phyloP scores from a whole-genome alignment of 169 alveolate genomes.

The Eimeria necatrix region DNA sequence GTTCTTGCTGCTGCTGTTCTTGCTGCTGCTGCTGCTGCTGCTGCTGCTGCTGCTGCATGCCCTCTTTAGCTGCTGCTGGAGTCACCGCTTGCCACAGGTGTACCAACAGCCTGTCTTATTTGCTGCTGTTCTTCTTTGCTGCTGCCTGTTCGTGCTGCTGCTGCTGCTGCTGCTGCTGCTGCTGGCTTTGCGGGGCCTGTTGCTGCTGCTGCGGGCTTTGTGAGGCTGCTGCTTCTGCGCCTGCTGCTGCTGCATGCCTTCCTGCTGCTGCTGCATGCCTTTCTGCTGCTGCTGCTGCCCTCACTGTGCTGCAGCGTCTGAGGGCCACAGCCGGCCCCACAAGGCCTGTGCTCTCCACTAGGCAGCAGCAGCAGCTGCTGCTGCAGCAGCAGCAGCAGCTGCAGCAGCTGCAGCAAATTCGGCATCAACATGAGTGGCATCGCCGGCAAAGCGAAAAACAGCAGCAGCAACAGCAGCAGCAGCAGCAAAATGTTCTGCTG shows the following conservation, averaged over 20 bases:
- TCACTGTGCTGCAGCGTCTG: neutral
- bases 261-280: neutral
- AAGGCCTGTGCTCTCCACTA: neutral
- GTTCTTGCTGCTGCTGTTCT: neutral
- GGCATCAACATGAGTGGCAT: neutral
- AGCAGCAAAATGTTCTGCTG: neutral
- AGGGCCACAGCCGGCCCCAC: neutral
- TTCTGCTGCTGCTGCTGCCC: neutral
- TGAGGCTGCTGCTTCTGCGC: neutral
- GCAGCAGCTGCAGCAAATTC: neutral
- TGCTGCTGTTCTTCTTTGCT: too few relatives aligned
- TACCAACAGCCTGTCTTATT: too few relatives aligned
- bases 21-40: too few relatives aligned
- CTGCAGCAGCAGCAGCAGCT: neutral
- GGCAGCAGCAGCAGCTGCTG: neutral
- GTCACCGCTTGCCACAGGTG: too few relatives aligned
- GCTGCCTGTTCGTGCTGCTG: neutral
- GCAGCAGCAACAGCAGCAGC: neutral
- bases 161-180: slow-evolving; percentile 15
- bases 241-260: neutral
- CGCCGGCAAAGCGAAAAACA: neutral
- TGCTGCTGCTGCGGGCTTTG: neutral
- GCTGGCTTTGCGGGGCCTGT: neutral
- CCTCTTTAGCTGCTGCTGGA: too few relatives aligned
- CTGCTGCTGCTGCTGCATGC: too few relatives aligned